phyloP scores from a whole-genome alignment of 352 stramenopile genomes.

The Phytopythium delawarense region DNA sequence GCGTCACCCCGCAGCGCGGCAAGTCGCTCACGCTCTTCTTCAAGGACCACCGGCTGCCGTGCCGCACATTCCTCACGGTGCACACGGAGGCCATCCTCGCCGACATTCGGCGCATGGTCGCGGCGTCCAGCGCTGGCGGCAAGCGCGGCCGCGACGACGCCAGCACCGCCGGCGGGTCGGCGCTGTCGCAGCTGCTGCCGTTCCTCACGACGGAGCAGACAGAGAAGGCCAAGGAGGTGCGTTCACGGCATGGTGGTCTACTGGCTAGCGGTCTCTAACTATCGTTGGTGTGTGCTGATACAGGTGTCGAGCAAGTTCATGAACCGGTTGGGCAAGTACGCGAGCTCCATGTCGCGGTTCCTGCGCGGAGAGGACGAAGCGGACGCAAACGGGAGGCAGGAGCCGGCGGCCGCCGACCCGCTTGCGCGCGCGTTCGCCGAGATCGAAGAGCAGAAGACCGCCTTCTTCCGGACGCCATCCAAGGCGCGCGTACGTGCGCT shows the following conservation, averaged over 20 bases:
- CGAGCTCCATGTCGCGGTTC: slow-evolving; percentile 56
- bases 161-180: slow-evolving; percentile 5
- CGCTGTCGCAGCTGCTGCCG: slow-evolving; percentile 52
- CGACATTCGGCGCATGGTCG: slow-evolving; percentile 66
- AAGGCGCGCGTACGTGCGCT: slow-evolving; percentile 40
- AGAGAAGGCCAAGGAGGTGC: slow-evolving; percentile 77
- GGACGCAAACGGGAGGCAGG: slow-evolving; percentile 17
- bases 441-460: slow-evolving; percentile 49
- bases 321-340: slow-evolving; percentile 60
- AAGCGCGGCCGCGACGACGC: slow-evolving; percentile 40
- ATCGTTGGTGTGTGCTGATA: not conserved
- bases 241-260: not conserved
- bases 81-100: slow-evolving; percentile 70
- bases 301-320: slow-evolving; percentile 77
- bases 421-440: slow-evolving; percentile 40
- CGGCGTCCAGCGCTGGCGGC: slow-evolving; percentile 19
- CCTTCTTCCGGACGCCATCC: slow-evolving; percentile 69
- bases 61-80: slow-evolving; percentile 65
- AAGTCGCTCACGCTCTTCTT: slow-evolving; percentile 84
- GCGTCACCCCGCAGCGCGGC: slow-evolving; percentile 68
- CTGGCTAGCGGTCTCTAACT: not conserved
- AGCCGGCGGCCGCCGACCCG: slow-evolving; percentile 19
- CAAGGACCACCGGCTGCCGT: slow-evolving; percentile 48
- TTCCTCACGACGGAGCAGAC: slow-evolving; percentile 64
- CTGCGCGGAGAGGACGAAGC: slow-evolving; percentile 60